Percentiles rank a stretch among this genome's conserved stretches.
Evolutionary conservation across 768 basidiomycete genomes (phyloP).

Genomic region (Boletus edulis): DNA sequence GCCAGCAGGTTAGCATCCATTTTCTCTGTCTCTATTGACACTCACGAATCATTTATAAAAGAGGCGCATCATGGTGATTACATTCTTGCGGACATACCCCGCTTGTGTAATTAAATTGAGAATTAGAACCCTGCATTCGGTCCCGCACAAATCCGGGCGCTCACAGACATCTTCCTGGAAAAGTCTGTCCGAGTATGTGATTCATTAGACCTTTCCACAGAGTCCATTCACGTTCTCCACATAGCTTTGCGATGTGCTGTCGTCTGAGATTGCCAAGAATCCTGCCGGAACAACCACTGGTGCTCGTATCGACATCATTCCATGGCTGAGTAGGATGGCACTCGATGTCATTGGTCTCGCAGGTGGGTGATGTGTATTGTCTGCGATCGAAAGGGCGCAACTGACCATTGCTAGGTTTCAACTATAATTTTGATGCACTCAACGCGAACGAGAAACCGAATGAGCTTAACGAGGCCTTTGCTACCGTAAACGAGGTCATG

Average conservation of each 20-base stretch:
- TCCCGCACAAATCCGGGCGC: conserved; percentile 51
- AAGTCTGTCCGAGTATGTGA: conserved; percentile 48
- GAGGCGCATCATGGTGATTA: conserved; percentile 34
- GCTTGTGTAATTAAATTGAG: neutral
- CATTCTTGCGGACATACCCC: neutral
- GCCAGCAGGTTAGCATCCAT: conserved; percentile 32
- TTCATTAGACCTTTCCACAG: neutral
- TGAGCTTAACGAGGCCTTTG: conserved; percentile 34
- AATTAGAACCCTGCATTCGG: conserved; percentile 71
- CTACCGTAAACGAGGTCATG: conserved; percentile 17
- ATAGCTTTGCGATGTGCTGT: conserved; percentile 47
- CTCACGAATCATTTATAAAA: neutral
- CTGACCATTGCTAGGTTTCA: conserved; percentile 26
- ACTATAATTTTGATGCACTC: conserved; percentile 35
- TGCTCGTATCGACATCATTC: conserved; percentile 27
- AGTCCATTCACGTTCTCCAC: neutral
- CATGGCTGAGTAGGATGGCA: conserved; percentile 34
- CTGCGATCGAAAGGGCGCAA: neutral
- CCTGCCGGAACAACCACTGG: conserved; percentile 13
- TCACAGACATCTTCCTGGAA: conserved; percentile 57
- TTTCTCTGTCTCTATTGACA: neutral
- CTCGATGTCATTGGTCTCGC: conserved; percentile 42
- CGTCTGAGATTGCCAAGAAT: conserved; percentile 28
- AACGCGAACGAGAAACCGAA: conserved; percentile 24
- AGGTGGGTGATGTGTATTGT: conserved; percentile 16